Conservation (phyloP, 73 alveolate genomes). For the Symbiodinium natans region DNA sequence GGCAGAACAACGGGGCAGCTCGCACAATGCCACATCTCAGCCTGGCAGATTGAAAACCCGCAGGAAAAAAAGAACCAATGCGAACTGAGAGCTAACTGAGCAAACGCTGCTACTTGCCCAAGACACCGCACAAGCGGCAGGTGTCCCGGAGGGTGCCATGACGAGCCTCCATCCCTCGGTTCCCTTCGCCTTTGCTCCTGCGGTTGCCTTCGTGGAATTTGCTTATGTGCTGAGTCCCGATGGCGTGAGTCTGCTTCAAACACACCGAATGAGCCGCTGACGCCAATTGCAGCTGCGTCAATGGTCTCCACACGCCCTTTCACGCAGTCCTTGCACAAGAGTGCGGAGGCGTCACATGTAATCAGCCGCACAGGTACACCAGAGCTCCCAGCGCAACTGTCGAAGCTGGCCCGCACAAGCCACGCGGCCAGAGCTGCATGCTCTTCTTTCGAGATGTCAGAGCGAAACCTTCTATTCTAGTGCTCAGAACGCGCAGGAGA, state of each 20-base stretch:
- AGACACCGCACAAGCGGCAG: too few species aligned
- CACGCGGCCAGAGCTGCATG: constrained; percentile 67
- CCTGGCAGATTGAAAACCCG: neutral
- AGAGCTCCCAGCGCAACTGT: constrained; percentile 26
- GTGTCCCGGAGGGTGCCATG: too few species aligned
- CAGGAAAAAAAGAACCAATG: neutral
- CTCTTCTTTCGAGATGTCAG: constrained; percentile 34
- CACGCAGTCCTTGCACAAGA: neutral
- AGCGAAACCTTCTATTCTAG: neutral
- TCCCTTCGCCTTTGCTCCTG: neutral
- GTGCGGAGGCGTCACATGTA: neutral
- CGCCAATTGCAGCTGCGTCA: too few species aligned
- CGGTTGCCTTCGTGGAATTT: neutral
- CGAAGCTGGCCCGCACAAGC: constrained; percentile 74
- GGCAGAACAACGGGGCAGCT: constrained; percentile 34
- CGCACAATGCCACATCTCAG: constrained; percentile 43
- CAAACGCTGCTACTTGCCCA: neutral
- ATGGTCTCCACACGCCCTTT: neutral
- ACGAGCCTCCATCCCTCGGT: neutral
- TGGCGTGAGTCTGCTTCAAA: too few species aligned
- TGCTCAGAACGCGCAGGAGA: too few species aligned
- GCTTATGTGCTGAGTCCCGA: too few species aligned
- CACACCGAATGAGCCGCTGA: too few species aligned
- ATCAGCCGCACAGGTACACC: neutral
- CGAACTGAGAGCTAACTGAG: neutral